phyloP scores from a whole-genome alignment of 2,329 filamentous ascomycete genomes.

The Colletotrichum musicola region DNA sequence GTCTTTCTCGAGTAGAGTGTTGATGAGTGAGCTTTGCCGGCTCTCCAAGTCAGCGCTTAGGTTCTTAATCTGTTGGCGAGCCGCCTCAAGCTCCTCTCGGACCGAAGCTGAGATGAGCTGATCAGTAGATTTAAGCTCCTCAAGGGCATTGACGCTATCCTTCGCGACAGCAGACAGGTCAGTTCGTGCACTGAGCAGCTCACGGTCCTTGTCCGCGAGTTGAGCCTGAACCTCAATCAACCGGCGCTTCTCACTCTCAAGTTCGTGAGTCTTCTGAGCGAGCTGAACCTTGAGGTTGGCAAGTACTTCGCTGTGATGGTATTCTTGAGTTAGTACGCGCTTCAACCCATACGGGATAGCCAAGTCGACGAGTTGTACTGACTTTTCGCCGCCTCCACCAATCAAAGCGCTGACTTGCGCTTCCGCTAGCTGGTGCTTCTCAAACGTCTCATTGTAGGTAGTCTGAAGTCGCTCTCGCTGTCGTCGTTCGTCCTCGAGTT shows the following conservation, averaged over 20 bases:
- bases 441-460: conserved; percentile 68
- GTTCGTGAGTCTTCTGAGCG: conserved; percentile 56
- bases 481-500: conserved; percentile 67
- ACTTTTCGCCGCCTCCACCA: conserved; percentile 64
- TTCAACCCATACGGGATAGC: conserved; percentile 42
- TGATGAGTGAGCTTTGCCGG: conserved; percentile 70
- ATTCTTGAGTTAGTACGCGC: conserved; percentile 58
- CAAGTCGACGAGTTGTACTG: conserved; percentile 52
- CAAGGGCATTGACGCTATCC: conserved; percentile 66
- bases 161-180: conserved; percentile 68
- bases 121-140: conserved; percentile 71
- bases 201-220: conserved; percentile 66
- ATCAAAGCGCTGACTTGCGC: conserved; percentile 69
- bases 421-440: conserved; percentile 69
- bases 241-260: conserved; percentile 51
- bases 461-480: conserved; percentile 65
- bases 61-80: conserved; percentile 64
- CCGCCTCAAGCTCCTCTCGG: conserved; percentile 67
- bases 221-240: conserved; percentile 58
- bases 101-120: conserved; percentile 70
- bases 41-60: conserved; percentile 66
- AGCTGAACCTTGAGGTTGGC: conserved; percentile 64
- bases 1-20: conserved; percentile 71
- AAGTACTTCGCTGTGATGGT: conserved; percentile 66
- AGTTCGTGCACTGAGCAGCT: conserved; percentile 64